Conservation (phyloP, 345 rosid species). For the Pistacia integerrima region DNA sequence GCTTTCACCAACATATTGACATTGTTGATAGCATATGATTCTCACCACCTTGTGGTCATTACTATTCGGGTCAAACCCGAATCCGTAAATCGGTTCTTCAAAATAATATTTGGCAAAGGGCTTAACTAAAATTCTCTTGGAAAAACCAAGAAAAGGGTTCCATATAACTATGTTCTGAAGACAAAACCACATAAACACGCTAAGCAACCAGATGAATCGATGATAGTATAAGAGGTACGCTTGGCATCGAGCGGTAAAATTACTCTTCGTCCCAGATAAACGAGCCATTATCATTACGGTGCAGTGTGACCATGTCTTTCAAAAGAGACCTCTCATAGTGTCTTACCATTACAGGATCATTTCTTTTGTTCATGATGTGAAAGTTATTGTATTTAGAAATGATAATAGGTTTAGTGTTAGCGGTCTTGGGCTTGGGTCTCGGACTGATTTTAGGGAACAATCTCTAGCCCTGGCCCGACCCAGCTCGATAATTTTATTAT, state of each 20-base stretch:
- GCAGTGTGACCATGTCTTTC: background rate
- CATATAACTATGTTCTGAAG: background rate
- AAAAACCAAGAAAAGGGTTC: conserved; percentile 7
- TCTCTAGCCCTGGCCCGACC: too few species aligned
- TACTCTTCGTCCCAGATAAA: background rate
- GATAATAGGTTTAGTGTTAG: background rate
- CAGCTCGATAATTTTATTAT: too few species aligned
- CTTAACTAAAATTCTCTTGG: background rate
- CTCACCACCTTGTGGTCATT: conserved; percentile 38
- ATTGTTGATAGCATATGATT: conserved; percentile 15
- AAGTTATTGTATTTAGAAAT: background rate
- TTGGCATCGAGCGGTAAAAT: background rate
- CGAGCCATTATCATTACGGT: background rate
- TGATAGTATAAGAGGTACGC: background rate
- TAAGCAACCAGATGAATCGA: conserved; percentile 2
- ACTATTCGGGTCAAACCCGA: conserved; percentile 27
- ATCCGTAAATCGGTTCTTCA: background rate
- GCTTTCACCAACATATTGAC: background rate
- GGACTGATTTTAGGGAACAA: too few species aligned
- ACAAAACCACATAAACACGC: background rate
- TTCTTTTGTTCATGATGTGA: background rate
- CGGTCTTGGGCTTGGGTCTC: too few species aligned
- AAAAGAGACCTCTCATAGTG: background rate
- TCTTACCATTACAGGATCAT: background rate
- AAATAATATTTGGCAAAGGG: background rate